Base-by-base conservation (phyloP, 306 rosid genomes). In the Inga laurina region DNA sequence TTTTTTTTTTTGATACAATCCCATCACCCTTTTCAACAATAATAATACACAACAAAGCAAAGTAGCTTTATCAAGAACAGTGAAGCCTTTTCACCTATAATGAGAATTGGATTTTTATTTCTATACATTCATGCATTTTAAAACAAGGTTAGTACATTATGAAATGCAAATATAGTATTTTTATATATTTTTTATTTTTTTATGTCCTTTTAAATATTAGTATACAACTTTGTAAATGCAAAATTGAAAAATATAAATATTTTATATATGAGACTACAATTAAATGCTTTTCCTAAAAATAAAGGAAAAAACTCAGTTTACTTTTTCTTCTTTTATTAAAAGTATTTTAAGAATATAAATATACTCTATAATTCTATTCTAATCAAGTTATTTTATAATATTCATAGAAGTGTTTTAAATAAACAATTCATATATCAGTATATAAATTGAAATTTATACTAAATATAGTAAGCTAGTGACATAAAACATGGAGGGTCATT, bases 11-110 rank as follows among this genome's bases (percentile, higher is more conserved):
- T 27, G 1, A 27, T n/a, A n/a, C 30, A n/a, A n/a, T n/a, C n/a
- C n/a, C n/a, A n/a, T n/a, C 64, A 22, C 71, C 78, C 81, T 78
- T 13, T 45, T 44, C 0, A 41, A 8, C 41, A 70, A 10, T 62
- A 10, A 4, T 62, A 24, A 59, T 24, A 12, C 52, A n/a, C 57
- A 22, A 68, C 15, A 78, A 77, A 57, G 46, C 39, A 64, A 51
- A 75, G 7, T 14, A 32, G 43, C 78, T 67, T 74, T 75, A 81
- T 88, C 84, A 85, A 69, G 44, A 83, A 24, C 37, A 12, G 49
- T 81, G 87, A 85, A 81, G 66, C 66, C 34, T 10, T 59, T 59
- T 22, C 32, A 10, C 66, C 13, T n/a, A 59, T 22, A 22, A 59
- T n/a, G 22, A 59, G 0, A 22, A 49, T 49, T 49, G 13, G 3